Evolutionary conservation across 1,139 yeast genomes (phyloP), one percentile per base, ranked within the genome.

Genomic region (Blastobotrys petasosporus): DNA sequence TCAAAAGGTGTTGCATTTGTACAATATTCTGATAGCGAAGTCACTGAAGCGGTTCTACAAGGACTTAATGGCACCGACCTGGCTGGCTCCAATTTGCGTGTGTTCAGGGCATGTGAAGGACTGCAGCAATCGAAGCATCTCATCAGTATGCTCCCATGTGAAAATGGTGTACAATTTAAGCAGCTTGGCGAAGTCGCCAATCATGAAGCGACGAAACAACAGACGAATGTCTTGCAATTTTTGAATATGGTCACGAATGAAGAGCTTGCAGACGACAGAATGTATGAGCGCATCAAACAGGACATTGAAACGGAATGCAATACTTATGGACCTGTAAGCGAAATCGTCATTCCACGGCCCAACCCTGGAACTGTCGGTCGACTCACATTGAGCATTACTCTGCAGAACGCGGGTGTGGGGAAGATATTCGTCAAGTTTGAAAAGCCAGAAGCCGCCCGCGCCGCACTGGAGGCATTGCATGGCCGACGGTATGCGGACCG

Each of bases 401-500:
- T 41, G 9, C 47, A 67, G 15, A 70, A 71, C 34, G 76, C 80
- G 1, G 87, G 86, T 2, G 75, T 82, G 35, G 96, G 96, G 0
- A 82, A 78, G 54, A 73, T 85, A 0, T 87, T 73, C 60, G 77
- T 85, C 34, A 80, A 82, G 62, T 87, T 82, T 63, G 73, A 70
- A 2, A 69, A 70, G 13, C 67, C 70, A 3, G 74, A 73, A 2
- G 65, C 67, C 6, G 85, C 95, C 2, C 63, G 69, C 25, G 64
- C 67, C 17, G 94, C 94, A 1, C 71, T 82, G 42, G 62, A 73
- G 59, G 76, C 73, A n/a, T 58, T 86, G 20, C 79, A 85, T 3
- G 95, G 95, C 1, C 66, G 82, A 41, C 67, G 67, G 51, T 88
- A 82, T 59, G 76, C 80, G 53, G 92, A 80, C 44, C 71, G 95